Evolutionary conservation across 768 basidiomycete species (phyloP).

Genomic region (Stropharia rugosoannulata): DNA sequence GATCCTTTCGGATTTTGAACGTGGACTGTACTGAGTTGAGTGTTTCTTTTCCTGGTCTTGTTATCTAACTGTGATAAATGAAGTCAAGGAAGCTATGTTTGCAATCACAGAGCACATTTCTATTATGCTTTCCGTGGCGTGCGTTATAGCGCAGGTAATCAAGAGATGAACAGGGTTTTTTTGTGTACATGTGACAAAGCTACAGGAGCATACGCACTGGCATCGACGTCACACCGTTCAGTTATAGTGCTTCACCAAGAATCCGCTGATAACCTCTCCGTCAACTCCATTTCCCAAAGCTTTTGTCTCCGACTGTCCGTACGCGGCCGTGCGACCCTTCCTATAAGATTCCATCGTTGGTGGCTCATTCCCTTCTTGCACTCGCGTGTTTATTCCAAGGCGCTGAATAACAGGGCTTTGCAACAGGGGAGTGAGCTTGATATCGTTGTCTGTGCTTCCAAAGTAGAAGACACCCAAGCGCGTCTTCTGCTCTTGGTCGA

Average conservation of each 20-base stretch:
- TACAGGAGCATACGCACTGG: no score
- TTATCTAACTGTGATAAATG: no score
- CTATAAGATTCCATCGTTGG: constrained; percentile 57
- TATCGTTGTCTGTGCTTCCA: constrained; percentile 47
- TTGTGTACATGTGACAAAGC: no score
- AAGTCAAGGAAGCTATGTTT: no score
- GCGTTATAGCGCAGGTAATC: no score
- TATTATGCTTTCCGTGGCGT: no score
- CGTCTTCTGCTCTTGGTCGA: constrained; percentile 46
- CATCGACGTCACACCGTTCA: constrained; percentile 17
- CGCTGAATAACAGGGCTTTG: constrained; percentile 50
- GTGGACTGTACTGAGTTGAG: no score
- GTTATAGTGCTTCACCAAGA: constrained; percentile 58
- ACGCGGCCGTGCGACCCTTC: constrained; percentile 47
- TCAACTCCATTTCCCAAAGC: constrained; percentile 42
- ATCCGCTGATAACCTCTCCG: constrained; percentile 53
- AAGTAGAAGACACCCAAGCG: constrained; percentile 65
- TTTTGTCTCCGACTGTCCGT: constrained; percentile 47
- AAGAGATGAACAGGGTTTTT: no score
- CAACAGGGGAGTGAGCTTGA: constrained; percentile 41
- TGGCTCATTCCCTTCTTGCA: constrained; percentile 36
- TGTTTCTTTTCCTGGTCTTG: no score
- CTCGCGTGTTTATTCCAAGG: constrained; percentile 33
- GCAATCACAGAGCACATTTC: no score
- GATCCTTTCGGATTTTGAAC: no score